A percentile compares a stretch with the other conserved stretches of the same genome.
These are phyloP conservation scores for Huntiella decipiens DNA, from an alignment of 2,329 filamentous ascomycete genomes.

Conservation along the genomic window DNA sequence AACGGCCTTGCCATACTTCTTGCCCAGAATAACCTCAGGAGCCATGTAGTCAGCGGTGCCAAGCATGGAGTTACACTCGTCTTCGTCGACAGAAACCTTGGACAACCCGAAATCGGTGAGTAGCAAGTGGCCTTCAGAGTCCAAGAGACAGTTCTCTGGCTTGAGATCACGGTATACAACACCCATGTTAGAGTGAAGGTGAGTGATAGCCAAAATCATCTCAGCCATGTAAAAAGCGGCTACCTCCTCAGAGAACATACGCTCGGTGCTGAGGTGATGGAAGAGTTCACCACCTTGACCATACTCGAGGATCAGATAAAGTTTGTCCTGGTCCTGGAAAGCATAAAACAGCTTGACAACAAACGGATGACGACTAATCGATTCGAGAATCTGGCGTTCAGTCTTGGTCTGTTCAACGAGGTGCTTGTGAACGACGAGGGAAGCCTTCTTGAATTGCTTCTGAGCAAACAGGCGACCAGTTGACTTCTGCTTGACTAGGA, in stretches of 20 bases:
- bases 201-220: slow-evolving; percentile 83
- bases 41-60: slow-evolving; percentile 99
- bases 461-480: slow-evolving; percentile 88
- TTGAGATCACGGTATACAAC: slow-evolving; percentile 96
- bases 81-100: slow-evolving; percentile 65
- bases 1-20: slow-evolving; percentile 80
- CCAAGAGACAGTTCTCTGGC: slow-evolving; percentile 90
- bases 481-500: slow-evolving; percentile 73
- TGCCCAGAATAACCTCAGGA: slow-evolving; percentile 75
- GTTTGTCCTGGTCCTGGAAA: slow-evolving; percentile 93
- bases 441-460: slow-evolving; percentile 97
- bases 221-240: slow-evolving; percentile 98
- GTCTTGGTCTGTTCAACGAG: slow-evolving; percentile 95
- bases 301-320: slow-evolving; percentile 95
- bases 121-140: slow-evolving; percentile 76
- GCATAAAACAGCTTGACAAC: slow-evolving; percentile 97
- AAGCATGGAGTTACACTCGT: slow-evolving; percentile 73
- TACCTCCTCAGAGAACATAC: slow-evolving; percentile 81
- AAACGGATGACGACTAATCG: slow-evolving; percentile 89
- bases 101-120: slow-evolving; percentile 93
- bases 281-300: slow-evolving; percentile 94
- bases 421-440: slow-evolving; percentile 84
- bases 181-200: slow-evolving; percentile 78
- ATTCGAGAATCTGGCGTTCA: slow-evolving; percentile 84
- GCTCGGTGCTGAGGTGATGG: slow-evolving; percentile 79